Evolutionary conservation across 805 yeast genomes (phyloP).

Genomic region (Wickerhamomyces queroliae): DNA sequence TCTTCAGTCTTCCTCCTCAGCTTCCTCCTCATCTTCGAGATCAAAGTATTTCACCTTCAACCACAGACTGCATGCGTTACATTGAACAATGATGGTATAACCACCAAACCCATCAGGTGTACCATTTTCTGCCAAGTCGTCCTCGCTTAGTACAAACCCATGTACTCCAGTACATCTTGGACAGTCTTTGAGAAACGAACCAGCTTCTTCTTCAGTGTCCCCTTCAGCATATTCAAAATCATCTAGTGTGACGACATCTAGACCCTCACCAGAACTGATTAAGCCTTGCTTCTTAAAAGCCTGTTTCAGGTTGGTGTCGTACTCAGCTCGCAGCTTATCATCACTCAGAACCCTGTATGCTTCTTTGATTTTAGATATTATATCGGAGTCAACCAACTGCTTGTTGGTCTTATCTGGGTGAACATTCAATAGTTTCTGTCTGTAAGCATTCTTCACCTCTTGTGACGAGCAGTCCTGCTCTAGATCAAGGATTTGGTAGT

Average conservation of each 20-base stretch:
- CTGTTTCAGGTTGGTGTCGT: slow-evolving; percentile 42
- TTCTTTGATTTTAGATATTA: slow-evolving; percentile 43
- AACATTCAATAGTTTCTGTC: slow-evolving; percentile 43
- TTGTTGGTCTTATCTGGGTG: slow-evolving; percentile 74
- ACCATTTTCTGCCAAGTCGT: slow-evolving; percentile 50
- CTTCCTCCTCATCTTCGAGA: slow-evolving; percentile 22
- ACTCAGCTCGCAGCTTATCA: slow-evolving; percentile 32
- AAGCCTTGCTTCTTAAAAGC: slow-evolving; percentile 27
- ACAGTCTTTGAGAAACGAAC: slow-evolving; percentile 47
- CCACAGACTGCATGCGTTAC: slow-evolving; percentile 84
- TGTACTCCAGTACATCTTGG: slow-evolving; percentile 54
- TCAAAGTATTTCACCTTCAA: slow-evolving; percentile 66
- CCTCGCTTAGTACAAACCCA: slow-evolving; percentile 58
- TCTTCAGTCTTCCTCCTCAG: neutral
- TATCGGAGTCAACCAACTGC: slow-evolving; percentile 6
- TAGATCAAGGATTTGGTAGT: slow-evolving; percentile 58
- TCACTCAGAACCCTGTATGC: slow-evolving; percentile 61
- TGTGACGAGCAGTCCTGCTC: slow-evolving; percentile 27
- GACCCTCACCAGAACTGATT: slow-evolving; percentile 51
- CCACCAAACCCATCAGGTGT: slow-evolving; percentile 42
- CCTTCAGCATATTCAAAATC: slow-evolving; percentile 45
- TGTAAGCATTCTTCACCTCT: slow-evolving; percentile 61
- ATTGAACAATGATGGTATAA: slow-evolving; percentile 70
- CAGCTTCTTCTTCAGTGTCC: slow-evolving; percentile 25
- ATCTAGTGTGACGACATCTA: slow-evolving; percentile 61